Conservation (phyloP, 192 early-diverging fungal genomes). For the Coemansia asiatica region DNA sequence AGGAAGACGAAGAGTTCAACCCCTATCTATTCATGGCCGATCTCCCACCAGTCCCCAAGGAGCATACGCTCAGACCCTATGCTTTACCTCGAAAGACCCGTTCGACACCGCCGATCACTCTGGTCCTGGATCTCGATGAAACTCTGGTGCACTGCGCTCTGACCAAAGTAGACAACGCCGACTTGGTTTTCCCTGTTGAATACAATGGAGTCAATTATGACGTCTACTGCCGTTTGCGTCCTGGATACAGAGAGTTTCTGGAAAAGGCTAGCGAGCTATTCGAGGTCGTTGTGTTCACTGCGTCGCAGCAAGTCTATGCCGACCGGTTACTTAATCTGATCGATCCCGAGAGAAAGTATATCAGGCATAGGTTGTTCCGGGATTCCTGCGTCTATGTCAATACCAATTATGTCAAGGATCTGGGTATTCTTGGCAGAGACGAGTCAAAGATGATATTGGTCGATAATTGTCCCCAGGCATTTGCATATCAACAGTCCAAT, state of each 20-base stretch:
- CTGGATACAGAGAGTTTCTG: slow-evolving; percentile 63
- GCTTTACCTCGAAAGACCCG: slow-evolving; percentile 62
- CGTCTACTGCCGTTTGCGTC: slow-evolving; percentile 71
- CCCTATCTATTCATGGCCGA: slow-evolving; percentile 61
- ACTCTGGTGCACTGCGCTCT: slow-evolving; percentile 71
- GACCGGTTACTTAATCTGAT: slow-evolving; percentile 62
- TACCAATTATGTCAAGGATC: slow-evolving; percentile 72
- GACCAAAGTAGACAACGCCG: slow-evolving; percentile 56
- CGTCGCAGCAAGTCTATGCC: slow-evolving; percentile 74
- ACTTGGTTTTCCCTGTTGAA: slow-evolving; percentile 65
- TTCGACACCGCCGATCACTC: slow-evolving; percentile 64
- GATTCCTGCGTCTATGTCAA: slow-evolving; percentile 67
- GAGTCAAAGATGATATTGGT: slow-evolving; percentile 63
- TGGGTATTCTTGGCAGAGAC: slow-evolving; percentile 68
- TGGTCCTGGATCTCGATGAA: slow-evolving; percentile 69
- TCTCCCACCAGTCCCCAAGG: slow-evolving; percentile 60
- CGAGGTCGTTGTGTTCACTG: slow-evolving; percentile 75
- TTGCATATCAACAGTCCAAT: slow-evolving; percentile 72
- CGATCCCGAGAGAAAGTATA: slow-evolving; percentile 61
- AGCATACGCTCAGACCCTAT: slow-evolving; percentile 57
- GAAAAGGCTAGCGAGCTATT: slow-evolving; percentile 59
- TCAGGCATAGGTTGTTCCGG: slow-evolving; percentile 69
- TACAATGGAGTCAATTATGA: slow-evolving; percentile 64
- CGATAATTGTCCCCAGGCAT: slow-evolving; percentile 75
- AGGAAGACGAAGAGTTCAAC: slow-evolving; percentile 54